These are phyloP conservation scores for Raphidocelis subcapitata DNA, from an alignment of 139 green algal species.

Conservation along the genomic window DNA sequence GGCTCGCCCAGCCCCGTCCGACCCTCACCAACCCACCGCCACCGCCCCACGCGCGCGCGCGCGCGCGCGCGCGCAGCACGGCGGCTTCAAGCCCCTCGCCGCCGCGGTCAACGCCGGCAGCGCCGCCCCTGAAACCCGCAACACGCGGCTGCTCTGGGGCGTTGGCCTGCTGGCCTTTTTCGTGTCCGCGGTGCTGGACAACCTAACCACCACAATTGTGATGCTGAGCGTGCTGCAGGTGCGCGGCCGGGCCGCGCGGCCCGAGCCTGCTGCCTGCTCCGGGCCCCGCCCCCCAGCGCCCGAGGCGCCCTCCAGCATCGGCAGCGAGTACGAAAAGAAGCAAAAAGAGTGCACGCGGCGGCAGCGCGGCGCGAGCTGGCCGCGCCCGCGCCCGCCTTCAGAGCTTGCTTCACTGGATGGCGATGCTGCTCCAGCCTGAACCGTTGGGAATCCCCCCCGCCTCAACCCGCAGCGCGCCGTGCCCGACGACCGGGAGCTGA, in stretches of 20 bases:
- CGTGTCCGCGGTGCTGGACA: constrained; percentile 70
- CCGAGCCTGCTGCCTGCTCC: not conserved
- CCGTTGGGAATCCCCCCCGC: not conserved
- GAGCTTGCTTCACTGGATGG: no score
- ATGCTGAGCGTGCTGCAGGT: constrained; percentile 68
- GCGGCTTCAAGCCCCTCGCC: constrained; percentile 52
- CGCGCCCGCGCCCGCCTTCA: not conserved
- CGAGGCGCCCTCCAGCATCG: not conserved
- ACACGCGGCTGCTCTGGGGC: constrained; percentile 31
- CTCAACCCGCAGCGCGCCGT: constrained; percentile 6
- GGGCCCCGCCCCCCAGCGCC: no score
- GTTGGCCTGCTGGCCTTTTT: constrained; percentile 56
- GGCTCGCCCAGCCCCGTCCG: no score
- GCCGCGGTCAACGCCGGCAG: constrained; percentile 2
- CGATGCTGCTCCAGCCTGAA: no score
- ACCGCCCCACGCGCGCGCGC: no score
- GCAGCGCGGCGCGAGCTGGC: not conserved
- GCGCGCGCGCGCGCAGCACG: no score
- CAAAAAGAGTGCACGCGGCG: not conserved
- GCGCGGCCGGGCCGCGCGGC: no score
- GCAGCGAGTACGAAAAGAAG: not conserved
- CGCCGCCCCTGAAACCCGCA: not conserved
- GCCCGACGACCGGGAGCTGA: constrained; percentile 28
- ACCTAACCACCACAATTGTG: constrained; percentile 79
- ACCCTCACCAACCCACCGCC: no score